phyloP scores from a whole-genome alignment of 208 protist genomes.

The Acanthamoeba culbertsoni region DNA sequence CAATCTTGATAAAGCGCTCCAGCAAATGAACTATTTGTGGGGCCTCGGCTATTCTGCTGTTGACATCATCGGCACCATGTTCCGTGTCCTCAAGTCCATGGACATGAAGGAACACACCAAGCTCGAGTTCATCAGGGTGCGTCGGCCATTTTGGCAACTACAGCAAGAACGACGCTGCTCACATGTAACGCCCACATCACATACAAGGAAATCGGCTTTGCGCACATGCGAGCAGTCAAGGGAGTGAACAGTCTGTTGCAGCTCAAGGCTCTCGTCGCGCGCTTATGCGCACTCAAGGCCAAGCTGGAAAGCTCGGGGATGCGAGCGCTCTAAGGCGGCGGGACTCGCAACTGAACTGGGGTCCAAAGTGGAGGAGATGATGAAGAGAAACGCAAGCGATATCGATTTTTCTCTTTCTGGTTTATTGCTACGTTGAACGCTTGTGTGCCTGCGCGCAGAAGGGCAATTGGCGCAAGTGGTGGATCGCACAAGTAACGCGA shows the following conservation, averaged over 20 bases:
- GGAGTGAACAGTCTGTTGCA: constrained; percentile 86
- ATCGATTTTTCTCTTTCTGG: too few species aligned
- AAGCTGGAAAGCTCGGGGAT: neutral
- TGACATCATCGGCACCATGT: constrained; percentile 97
- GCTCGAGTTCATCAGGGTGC: constrained; percentile 84
- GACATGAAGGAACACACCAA: constrained; percentile 79
- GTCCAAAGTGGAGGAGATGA: neutral
- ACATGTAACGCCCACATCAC: neutral
- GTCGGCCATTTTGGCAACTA: neutral
- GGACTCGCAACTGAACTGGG: neutral
- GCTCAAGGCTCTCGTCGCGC: constrained; percentile 82
- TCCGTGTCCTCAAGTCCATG: constrained; percentile 85
- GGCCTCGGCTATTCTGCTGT: constrained; percentile 92
- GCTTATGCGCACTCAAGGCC: constrained; percentile 66
- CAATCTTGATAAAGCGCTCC: constrained; percentile 82
- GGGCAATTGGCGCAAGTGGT: too few species aligned
- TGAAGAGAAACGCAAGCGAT: neutral
- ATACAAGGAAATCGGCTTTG: constrained; percentile 83
- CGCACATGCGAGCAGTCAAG: constrained; percentile 84
- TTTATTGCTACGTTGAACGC: too few species aligned
- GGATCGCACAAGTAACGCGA: too few species aligned
- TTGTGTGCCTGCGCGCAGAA: too few species aligned
- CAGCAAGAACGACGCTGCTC: neutral
- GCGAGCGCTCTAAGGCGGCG: neutral
- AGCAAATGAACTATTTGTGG: constrained; percentile 87